phyloP scores from a whole-genome alignment of 805 yeast species.

The Saccharomycopsis vini region DNA sequence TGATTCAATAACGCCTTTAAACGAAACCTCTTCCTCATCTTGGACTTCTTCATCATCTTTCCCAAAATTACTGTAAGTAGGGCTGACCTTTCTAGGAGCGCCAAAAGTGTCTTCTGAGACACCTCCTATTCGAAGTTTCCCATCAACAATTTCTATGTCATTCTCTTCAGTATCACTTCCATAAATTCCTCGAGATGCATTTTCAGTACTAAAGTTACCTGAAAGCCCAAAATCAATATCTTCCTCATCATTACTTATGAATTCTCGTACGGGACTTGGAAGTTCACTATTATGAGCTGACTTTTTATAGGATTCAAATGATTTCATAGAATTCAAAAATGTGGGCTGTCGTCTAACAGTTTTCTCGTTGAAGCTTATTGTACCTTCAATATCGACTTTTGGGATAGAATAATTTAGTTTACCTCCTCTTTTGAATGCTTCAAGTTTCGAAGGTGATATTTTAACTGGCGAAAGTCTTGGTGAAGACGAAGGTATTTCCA shows the following conservation, averaged over 20 bases:
- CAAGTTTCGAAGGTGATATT: constrained; percentile 2
- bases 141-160: background rate
- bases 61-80: no score
- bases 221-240: no score
- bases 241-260: background rate
- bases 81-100: no score
- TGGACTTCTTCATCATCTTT: no score
- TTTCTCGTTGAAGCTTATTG: background rate
- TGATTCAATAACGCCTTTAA: no score
- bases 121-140: background rate
- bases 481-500: constrained; percentile 16
- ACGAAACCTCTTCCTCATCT: no score
- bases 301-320: background rate
- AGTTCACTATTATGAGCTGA: background rate
- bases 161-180: constrained; percentile 3
- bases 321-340: background rate
- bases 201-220: background rate
- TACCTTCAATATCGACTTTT: background rate
- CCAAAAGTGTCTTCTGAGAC: background rate
- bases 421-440: background rate
- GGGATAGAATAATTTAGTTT: background rate
- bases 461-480: constrained; percentile 17
- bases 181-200: no score
- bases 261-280: background rate
- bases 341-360: background rate